Base-by-base conservation (phyloP, 768 basidiomycete species). In the Trametes villosa region DNA sequence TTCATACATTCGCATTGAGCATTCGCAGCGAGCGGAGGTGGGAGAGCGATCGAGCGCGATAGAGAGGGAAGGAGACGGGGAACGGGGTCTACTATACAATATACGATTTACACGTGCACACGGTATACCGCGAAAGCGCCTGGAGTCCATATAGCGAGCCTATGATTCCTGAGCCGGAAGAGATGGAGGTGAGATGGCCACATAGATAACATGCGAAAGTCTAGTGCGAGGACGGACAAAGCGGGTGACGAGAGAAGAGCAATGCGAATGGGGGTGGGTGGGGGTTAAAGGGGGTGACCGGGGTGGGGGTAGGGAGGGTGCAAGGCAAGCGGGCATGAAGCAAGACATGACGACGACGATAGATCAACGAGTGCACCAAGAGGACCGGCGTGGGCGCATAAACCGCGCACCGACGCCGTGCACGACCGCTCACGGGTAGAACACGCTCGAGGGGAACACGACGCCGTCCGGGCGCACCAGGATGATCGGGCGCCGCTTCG, bases 381-480 rank as follows among this genome's bases (percentile, higher is more conserved):
- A 34, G 33, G 24, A 20, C n/a, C 33, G 34, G 24, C 50, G n/a
- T 22, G 13, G 11, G 46, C 46, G 15, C 17, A 13, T 31, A 22
- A 31, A 50, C 47, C 17, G n/a, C 13, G 15, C 33, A 50, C 3
- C 47, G 40, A 57, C 29, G 33, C 47, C 46, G 9, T 17, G 36
- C 12, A 49, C 59, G 24, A 57, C 45, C 48, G 58, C 44, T 82
- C 85, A 92, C 34, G 91, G 91, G 80, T 92, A 93, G 83, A 88
- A 83, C 31, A 85, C 81, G 68, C 79, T 86, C 26, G 92, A 92
- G 8, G 93, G 94, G 79, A 92, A 92, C 53, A 95, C 88, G 60
- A 95, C 86, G 46, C 93, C 93, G 69, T 96, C 93, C 11, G 85
- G 82, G 50, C 93, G 86, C 57, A 94, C 85, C 70, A 95, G 84